A percentile compares a stretch with the other conserved stretches of the same genome.
Conservation (phyloP, 2,329 filamentous ascomycete genomes). For the Hymenoscyphus fraxineus region DNA sequence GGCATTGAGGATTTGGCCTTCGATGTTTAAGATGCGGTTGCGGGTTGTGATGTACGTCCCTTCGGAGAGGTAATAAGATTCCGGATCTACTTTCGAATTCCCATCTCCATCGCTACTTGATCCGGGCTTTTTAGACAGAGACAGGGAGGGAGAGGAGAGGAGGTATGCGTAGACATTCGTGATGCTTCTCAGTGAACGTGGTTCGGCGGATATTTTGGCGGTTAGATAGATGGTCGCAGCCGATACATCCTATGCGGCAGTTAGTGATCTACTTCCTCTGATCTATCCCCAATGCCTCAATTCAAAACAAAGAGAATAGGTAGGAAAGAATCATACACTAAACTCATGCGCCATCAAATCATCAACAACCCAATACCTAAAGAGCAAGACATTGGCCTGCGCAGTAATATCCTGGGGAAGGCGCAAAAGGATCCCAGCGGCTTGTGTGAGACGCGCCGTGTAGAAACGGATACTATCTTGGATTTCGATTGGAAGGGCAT, state of each 20-base stretch:
- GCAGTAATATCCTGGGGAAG: constrained; percentile 83
- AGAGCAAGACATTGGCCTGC: constrained; percentile 77
- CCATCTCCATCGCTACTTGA: not conserved
- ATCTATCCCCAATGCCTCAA: not conserved
- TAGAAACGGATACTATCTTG: constrained; percentile 70
- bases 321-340: constrained; percentile 23
- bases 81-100: constrained; percentile 38
- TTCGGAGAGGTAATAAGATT: constrained; percentile 68
- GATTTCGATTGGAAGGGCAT: constrained; percentile 61
- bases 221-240: constrained; percentile 77
- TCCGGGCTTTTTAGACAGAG: constrained; percentile 15
- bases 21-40: constrained; percentile 63
- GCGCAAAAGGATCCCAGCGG: constrained; percentile 74
- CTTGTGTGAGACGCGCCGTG: constrained; percentile 70
- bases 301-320: constrained; percentile 12
- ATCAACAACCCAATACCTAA: constrained; percentile 68
- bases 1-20: constrained; percentile 70
- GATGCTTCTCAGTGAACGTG: constrained; percentile 73
- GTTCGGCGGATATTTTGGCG: constrained; percentile 75
- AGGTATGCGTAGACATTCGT: constrained; percentile 85
- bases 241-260: constrained; percentile 63
- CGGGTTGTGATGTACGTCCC: constrained; percentile 64
- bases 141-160: constrained; percentile 52
- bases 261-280: constrained; percentile 17
- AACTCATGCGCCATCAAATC: constrained; percentile 57